Evolutionary conservation across 805 yeast genomes (phyloP).

Genomic region (Tetrapisispora fleetii): DNA sequence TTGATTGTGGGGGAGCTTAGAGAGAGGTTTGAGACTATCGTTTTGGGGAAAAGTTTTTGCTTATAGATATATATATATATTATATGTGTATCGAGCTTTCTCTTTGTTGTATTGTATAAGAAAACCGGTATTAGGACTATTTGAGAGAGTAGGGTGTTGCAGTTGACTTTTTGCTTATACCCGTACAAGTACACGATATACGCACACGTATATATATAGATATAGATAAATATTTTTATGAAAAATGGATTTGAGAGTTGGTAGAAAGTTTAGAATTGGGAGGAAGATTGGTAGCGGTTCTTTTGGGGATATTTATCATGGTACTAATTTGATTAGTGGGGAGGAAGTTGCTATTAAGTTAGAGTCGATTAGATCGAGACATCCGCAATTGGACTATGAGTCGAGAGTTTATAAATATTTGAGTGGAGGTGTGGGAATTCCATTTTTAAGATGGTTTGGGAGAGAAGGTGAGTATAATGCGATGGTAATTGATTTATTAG

Average conservation of each 20-base stretch:
- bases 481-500: constrained; percentile 91
- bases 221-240: neutral
- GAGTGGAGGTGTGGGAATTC: constrained; percentile 96
- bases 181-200: too few species aligned
- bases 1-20: too few species aligned
- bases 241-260: constrained; percentile 71
- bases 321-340: constrained; percentile 90
- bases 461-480: constrained; percentile 96
- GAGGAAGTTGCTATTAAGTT: constrained; percentile 97
- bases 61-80: too few species aligned
- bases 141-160: too few species aligned
- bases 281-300: constrained; percentile 96
- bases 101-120: too few species aligned
- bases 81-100: too few species aligned
- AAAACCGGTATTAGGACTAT: too few species aligned
- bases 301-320: constrained; percentile 91
- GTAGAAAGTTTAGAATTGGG: constrained; percentile 90
- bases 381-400: constrained; percentile 95
- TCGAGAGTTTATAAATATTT: constrained; percentile 92
- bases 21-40: too few species aligned
- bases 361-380: constrained; percentile 84
- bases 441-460: constrained; percentile 95
- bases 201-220: too few species aligned
- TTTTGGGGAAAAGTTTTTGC: too few species aligned
- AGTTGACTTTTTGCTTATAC: too few species aligned